phyloP scores from a whole-genome alignment of 306 rosid genomes.

The Citrullus amarus region DNA sequence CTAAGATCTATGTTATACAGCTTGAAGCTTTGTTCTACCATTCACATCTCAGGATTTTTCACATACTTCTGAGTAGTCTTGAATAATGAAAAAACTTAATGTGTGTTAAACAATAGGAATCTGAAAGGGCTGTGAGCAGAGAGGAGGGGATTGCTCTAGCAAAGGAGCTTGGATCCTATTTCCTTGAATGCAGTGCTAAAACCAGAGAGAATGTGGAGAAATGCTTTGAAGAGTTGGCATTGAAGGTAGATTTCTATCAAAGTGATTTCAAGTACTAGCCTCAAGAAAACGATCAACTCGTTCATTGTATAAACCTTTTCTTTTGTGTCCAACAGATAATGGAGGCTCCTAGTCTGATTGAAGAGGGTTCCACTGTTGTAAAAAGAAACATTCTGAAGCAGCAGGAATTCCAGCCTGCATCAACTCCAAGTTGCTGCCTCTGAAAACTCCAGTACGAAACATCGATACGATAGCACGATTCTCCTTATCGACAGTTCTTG shows the following conservation, averaged over 20 bases:
- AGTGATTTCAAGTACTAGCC: background rate
- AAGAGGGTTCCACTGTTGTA: constrained; percentile 59
- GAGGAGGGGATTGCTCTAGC: constrained; percentile 88
- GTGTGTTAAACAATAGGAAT: constrained; percentile 37
- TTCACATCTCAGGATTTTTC: too few species aligned
- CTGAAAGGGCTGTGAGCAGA: constrained; percentile 77
- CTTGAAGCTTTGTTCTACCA: background rate
- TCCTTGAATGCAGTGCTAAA: constrained; percentile 92
- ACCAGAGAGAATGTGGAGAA: constrained; percentile 80
- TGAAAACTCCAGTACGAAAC: constrained; percentile 18
- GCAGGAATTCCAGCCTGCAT: constrained; percentile 36
- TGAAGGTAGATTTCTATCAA: constrained; percentile 42
- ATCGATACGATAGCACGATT: constrained; percentile 15
- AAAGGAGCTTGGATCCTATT: constrained; percentile 65
- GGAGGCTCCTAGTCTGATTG: constrained; percentile 87
- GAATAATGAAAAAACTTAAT: background rate
- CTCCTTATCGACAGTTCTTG: constrained; percentile 23
- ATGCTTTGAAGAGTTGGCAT: constrained; percentile 80
- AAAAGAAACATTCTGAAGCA: constrained; percentile 60
- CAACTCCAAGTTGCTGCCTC: constrained; percentile 46
- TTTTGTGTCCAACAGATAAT: constrained; percentile 37
- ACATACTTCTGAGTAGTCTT: background rate
- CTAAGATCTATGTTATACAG: background rate
- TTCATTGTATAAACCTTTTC: background rate
- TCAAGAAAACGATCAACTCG: background rate